Evolutionary conservation across 768 basidiomycete genomes (phyloP), one percentile per base, ranked within the genome.

Genomic region (Mrakia frigida): DNA sequence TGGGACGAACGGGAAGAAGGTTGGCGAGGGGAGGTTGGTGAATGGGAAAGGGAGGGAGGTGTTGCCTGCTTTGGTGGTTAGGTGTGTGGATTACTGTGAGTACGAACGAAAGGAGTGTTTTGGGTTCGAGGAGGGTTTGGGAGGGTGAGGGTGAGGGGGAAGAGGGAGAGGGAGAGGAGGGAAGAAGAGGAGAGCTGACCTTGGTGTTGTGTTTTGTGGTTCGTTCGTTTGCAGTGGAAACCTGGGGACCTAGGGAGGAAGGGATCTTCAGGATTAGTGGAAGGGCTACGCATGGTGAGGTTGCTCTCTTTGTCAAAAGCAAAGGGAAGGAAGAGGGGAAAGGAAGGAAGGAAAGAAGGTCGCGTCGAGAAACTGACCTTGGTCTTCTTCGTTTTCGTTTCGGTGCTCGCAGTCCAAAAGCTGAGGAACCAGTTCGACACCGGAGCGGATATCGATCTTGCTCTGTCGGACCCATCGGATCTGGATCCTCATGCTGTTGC

Each of bases 401-500:
- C 21, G 11, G 46, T 25, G n/a, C 28, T 31, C 61, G 52, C 35
- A 77, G 68, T 70, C 63, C 25, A 61, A 37, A 65, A 74, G 59
- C 67, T 77, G 31, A 33, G 59, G 37, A 63, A 76, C 52, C 73
- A 76, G 82, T 28, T 74, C 53, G 56, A 68, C 31, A 56, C 80
- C 90, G 93, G 94, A 75, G 91, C 90, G 71, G 95, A 98, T 84
- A 93, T 90, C 80, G 90, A 94, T 81, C 88, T 98, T 84, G 84
- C 86, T 56, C 88, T 88, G 78, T 91, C 90, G 78, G 87, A 87
- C 70, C 94, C 93, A 35, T 89, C 91, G 11, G 94, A 98, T 81
- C 84, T 98, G 50, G 95, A 98, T 81, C 95, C 95, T 67, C 94
- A 98, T 82, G 92, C 93, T 0, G 94, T 98, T 10, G 90, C 94